Evolutionary conservation across 352 stramenopile genomes (phyloP), one percentile per base, ranked within the genome.

Genomic region (Pythium grandisporangium): DNA sequence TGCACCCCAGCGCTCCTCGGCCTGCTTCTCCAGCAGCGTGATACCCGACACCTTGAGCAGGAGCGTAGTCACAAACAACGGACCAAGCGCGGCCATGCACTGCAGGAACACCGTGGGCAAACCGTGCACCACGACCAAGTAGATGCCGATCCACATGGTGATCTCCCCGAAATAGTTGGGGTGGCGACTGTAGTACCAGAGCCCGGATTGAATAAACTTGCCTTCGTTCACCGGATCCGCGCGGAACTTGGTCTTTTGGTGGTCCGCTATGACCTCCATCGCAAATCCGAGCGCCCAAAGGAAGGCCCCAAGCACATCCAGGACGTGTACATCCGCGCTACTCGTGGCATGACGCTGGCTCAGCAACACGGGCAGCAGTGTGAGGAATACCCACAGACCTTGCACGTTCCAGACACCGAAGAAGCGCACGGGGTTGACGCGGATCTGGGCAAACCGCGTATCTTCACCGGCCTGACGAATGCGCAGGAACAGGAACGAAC

Each of bases 101-200:
- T 76, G 51, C 16, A 70, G 43, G 16, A 61, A 38, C 11, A 40
- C 19, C 25, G 29, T 70, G 13, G 56, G 62, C 16, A 91, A 53
- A 8, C 55, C 64, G 43, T 74, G 69, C 2, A 66, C 70, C 1
- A 48, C 53, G 21, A 82, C 42, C 6, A 70, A 42, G 25, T 82
- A 88, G 24, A 84, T 59, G 11, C 69, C 72, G 27, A 78, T 25
- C 86, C 87, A 97, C 63, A 96, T 89, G 36, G 84, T 56, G 39
- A 97, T 90, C 65, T 97, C 91, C 5, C 86, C 87, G 22, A 78
- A 82, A 55, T 97, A 97, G 50, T 97, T 97, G 0, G 89, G 91
- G 72, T 97, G 91, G 29, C 90, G 80, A 42, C 70, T 94, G 49
- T 89, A 95, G 44, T 51, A 45, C 87, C 87, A 96, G 6, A 96